Percentiles rank a stretch among this genome's conserved stretches.
Evolutionary conservation across 139 green algal genomes (phyloP).

Genomic region (Chlorella sp.): DNA sequence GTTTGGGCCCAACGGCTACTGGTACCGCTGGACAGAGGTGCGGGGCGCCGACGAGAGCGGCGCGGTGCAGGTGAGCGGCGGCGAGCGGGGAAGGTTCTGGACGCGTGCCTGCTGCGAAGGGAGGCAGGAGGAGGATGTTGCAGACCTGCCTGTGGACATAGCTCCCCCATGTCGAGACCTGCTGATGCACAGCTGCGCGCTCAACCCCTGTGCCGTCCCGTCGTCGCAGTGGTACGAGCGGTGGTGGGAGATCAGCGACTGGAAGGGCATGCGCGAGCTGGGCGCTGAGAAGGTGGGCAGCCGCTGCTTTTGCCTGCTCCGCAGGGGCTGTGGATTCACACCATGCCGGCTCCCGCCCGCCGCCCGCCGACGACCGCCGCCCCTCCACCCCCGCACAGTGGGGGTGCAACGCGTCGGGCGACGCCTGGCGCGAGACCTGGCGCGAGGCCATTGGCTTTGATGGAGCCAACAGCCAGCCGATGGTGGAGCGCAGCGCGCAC

Average conservation of each 20-base stretch:
- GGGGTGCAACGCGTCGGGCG: slow-evolving; percentile 48
- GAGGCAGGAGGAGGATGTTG: neutral
- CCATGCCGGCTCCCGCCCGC: no score
- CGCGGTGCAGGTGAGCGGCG: neutral
- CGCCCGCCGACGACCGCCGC: no score
- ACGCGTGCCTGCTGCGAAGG: neutral
- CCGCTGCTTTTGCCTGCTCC: no score
- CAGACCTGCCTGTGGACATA: neutral
- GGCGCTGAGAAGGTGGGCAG: slow-evolving; percentile 86
- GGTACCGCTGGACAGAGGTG: slow-evolving; percentile 75
- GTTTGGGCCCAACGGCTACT: slow-evolving; percentile 76
- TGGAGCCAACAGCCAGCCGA: slow-evolving; percentile 48
- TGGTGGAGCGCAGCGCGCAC: slow-evolving; percentile 77
- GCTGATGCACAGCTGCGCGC: neutral
- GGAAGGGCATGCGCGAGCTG: slow-evolving; percentile 77
- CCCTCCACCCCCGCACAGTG: no score
- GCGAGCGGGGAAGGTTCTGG: neutral
- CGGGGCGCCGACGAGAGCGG: slow-evolving; percentile 41
- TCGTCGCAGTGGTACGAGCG: slow-evolving; percentile 74
- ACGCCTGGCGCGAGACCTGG: slow-evolving; percentile 82
- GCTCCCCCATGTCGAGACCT: no score
- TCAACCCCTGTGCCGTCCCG: neutral
- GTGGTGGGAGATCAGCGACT: slow-evolving; percentile 85
- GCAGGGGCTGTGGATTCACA: no score
- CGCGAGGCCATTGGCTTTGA: slow-evolving; percentile 72